Evolutionary conservation across 2,329 filamentous ascomycete genomes (phyloP).

Genomic region (Fusarium cicatricum): DNA sequence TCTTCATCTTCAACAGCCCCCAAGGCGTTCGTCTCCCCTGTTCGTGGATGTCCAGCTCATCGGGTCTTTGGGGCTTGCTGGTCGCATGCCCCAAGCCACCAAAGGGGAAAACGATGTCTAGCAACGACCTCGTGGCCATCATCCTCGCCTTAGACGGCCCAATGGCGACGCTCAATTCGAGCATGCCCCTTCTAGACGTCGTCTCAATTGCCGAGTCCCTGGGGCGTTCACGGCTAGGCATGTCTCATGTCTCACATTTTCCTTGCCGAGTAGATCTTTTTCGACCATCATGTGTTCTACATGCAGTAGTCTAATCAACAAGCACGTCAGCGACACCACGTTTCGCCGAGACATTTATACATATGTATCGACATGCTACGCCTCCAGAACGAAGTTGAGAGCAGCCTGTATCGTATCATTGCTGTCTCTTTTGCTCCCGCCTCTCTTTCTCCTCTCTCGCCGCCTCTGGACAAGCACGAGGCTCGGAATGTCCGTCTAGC

Average conservation of each 20-base stretch:
- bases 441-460: too few species aligned
- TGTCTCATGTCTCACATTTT: slow-evolving; percentile 27
- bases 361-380: too few species aligned
- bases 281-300: slow-evolving; percentile 20
- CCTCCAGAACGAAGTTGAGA: neutral
- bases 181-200: slow-evolving; percentile 28
- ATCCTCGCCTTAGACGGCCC: slow-evolving; percentile 6
- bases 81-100: slow-evolving; percentile 18
- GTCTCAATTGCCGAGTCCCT: slow-evolving; percentile 23
- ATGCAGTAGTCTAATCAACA: neutral
- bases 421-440: too few species aligned
- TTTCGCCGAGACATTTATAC: neutral
- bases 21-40: neutral
- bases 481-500: too few species aligned
- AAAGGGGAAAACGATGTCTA: slow-evolving; percentile 2
- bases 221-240: too few species aligned
- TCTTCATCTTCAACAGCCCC: neutral
- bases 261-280: slow-evolving; percentile 3
- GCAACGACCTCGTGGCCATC: slow-evolving; percentile 22
- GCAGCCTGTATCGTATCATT: too few species aligned
- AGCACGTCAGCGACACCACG: neutral
- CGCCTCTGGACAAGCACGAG: too few species aligned
- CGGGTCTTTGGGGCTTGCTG: slow-evolving; percentile 4
- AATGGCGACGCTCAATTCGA: slow-evolving; percentile 23
- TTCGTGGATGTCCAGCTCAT: neutral